Evolutionary conservation across 306 rosid species (phyloP).

Genomic region (Ormosia semicastrata): DNA sequence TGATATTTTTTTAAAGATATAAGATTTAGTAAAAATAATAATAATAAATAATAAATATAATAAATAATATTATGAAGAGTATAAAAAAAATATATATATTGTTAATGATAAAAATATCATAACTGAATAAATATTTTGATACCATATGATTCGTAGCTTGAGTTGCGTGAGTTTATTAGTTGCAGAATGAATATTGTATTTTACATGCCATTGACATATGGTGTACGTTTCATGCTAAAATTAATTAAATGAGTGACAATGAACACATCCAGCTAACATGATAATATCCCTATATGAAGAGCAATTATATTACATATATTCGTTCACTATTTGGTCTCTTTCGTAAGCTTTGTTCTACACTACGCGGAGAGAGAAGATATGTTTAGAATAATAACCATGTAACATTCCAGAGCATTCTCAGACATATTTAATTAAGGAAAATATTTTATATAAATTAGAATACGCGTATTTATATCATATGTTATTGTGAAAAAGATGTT

Average conservation of each 20-base stretch:
- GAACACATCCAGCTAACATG: neutral
- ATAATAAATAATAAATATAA: too few species aligned
- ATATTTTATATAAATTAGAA: too few species aligned
- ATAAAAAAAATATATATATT: too few species aligned
- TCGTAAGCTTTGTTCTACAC: neutral
- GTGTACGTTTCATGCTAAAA: neutral
- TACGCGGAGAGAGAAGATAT: neutral
- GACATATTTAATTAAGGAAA: neutral
- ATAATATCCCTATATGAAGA: neutral
- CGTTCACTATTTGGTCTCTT: neutral
- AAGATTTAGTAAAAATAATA: too few species aligned
- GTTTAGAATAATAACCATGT: neutral
- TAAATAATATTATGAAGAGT: too few species aligned
- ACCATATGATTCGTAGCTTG: neutral
- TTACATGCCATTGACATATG: neutral
- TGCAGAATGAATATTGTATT: slow-evolving; percentile 1
- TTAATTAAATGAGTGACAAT: neutral
- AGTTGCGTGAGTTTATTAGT: slow-evolving; percentile 18
- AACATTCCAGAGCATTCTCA: slow-evolving; percentile 3
- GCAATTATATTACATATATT: neutral
- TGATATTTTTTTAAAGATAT: too few species aligned
- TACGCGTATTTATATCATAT: too few species aligned
- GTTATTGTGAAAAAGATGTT: too few species aligned
- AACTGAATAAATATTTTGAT: neutral
- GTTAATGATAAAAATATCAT: too few species aligned